Percentiles rank a stretch among this genome's conserved stretches.
phyloP scores from a whole-genome alignment of 225 moss, liverwort and hornwort genomes.

The Takakia lepidozioides region DNA sequence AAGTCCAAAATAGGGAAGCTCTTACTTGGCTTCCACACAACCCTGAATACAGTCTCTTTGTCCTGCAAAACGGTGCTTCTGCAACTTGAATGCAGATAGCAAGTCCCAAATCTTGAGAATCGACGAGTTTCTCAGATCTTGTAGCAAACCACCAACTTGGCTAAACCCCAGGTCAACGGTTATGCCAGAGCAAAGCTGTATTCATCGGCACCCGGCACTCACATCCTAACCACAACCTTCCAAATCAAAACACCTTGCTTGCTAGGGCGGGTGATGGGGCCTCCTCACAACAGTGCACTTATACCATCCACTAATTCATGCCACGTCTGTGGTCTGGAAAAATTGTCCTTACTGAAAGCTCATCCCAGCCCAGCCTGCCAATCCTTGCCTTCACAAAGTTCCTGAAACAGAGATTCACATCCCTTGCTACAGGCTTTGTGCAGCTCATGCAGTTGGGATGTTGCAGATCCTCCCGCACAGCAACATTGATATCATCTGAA shows the following conservation, averaged over 20 bases:
- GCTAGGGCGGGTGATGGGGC: slow-evolving; percentile 47
- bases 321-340: too few species aligned
- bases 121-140: slow-evolving; percentile 19
- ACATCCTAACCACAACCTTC: too few species aligned
- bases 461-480: slow-evolving; percentile 8
- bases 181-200: slow-evolving; percentile 55
- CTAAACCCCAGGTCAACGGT: slow-evolving; percentile 29
- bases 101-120: slow-evolving; percentile 37
- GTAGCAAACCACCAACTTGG: slow-evolving; percentile 44
- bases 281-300: slow-evolving; percentile 67
- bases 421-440: slow-evolving; percentile 4
- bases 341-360: slow-evolving; percentile 11
- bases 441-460: slow-evolving; percentile 8
- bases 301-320: slow-evolving; percentile 28
- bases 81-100: slow-evolving; percentile 57
- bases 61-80: too few species aligned
- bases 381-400: slow-evolving; percentile 10
- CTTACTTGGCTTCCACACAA: too few species aligned
- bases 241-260: too few species aligned
- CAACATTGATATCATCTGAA: slow-evolving; percentile 5
- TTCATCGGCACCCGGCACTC: slow-evolving; percentile 32
- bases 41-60: too few species aligned
- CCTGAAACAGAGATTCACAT: background rate
- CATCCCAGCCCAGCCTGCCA: slow-evolving; percentile 11
- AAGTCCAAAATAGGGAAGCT: too few species aligned